These are phyloP conservation scores for Aspergillus novoparasiticus DNA, from an alignment of 2,329 filamentous ascomycete species.

Conservation along the genomic window DNA sequence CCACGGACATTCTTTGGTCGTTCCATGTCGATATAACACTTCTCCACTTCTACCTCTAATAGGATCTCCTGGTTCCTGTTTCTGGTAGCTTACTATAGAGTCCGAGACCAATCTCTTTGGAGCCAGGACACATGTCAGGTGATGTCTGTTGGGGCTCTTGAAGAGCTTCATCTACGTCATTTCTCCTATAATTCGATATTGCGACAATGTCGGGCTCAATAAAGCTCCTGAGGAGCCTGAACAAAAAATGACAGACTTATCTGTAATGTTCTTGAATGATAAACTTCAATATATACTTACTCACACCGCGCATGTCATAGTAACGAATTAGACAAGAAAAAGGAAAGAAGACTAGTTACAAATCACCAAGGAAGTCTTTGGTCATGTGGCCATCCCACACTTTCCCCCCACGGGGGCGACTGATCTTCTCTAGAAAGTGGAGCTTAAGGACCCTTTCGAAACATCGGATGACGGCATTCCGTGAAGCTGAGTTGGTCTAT, in stretches of 20 bases:
- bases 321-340: not conserved
- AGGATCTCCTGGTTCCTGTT: no score
- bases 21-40: not conserved
- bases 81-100: no score
- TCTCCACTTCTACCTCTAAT: no score
- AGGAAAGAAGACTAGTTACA: not conserved
- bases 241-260: not conserved
- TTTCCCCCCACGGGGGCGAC: conserved; percentile 8
- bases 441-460: not conserved
- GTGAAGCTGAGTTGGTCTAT: not conserved
- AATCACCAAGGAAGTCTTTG: not conserved
- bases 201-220: no score
- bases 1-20: not conserved
- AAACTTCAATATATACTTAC: not conserved
- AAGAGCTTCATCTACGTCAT: no score
- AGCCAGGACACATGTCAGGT: no score
- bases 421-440: not conserved
- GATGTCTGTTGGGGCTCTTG: no score
- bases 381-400: conserved; percentile 5
- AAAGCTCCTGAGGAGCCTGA: no score
- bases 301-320: not conserved
- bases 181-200: no score
- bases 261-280: not conserved
- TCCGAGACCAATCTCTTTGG: no score
- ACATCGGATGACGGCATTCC: conserved; percentile 2